These are phyloP conservation scores for Ceratocystis diversiconidia DNA, from an alignment of 2,329 filamentous ascomycete species.

Conservation along the genomic window DNA sequence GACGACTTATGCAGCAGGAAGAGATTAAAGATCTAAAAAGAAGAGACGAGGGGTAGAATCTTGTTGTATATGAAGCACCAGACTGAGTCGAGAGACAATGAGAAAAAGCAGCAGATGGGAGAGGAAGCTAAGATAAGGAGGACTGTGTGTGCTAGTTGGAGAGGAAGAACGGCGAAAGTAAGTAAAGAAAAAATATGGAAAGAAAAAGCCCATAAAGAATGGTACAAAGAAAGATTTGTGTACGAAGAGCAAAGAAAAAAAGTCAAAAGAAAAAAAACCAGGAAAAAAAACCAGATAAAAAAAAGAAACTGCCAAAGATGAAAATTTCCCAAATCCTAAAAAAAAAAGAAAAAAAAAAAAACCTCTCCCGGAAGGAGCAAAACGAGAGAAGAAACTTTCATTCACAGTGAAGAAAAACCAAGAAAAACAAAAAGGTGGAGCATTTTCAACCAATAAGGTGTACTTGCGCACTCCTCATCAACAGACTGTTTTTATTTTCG, in stretches of 20 bases:
- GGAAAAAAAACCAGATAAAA: slow-evolving; percentile 6
- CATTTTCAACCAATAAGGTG: slow-evolving; percentile 12
- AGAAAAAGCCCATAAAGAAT: slow-evolving; percentile 4
- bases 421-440: slow-evolving; percentile 7
- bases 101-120: background rate
- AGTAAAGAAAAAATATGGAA: background rate
- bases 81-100: background rate
- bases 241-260: slow-evolving; percentile 8
- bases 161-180: slow-evolving; percentile 1
- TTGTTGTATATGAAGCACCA: background rate
- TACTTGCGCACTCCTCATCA: slow-evolving; percentile 5
- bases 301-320: slow-evolving; percentile 11
- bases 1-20: background rate
- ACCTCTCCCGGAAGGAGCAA: slow-evolving; percentile 7
- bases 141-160: background rate
- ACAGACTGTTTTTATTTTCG: background rate
- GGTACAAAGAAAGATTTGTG: background rate
- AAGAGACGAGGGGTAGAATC: background rate
- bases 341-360: slow-evolving; percentile 13
- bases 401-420: slow-evolving; percentile 5
- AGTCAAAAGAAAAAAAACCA: background rate
- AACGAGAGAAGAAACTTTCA: slow-evolving; percentile 9
- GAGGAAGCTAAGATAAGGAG: background rate
- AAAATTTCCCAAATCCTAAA: background rate
- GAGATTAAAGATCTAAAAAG: background rate